Evolutionary conservation across 1,284 basidiomycete species (phyloP).

Genomic region (Hemileia vastatrix): DNA sequence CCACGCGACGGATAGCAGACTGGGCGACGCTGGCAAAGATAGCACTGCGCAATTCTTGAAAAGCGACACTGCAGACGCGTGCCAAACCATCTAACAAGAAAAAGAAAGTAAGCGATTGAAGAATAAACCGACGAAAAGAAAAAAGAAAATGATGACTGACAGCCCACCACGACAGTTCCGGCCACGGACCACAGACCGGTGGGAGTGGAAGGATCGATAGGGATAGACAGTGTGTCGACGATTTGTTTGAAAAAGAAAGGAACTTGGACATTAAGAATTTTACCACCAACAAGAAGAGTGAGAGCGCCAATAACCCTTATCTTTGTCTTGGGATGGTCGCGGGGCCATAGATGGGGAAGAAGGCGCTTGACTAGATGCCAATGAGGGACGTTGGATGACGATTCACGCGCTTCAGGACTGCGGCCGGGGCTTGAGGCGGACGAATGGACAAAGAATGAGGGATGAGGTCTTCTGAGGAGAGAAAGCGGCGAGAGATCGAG

Average conservation of each 20-base stretch:
- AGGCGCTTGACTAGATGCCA: too few relatives aligned
- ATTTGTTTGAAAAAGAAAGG: constrained; percentile 23
- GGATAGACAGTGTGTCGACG: constrained; percentile 9
- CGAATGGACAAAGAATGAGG: too few relatives aligned
- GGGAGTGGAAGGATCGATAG: constrained; percentile 15
- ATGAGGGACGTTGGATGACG: too few relatives aligned
- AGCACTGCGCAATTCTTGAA: constrained; percentile 21
- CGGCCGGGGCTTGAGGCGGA: too few relatives aligned
- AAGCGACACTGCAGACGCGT: constrained; percentile 9
- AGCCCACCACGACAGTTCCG: constrained; percentile 21
- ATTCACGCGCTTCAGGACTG: too few relatives aligned
- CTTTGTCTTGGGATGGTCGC: too few relatives aligned
- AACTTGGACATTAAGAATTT: constrained; percentile 22
- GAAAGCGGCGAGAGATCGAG: too few relatives aligned
- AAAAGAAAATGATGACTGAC: constrained; percentile 1
- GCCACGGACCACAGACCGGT: constrained; percentile 18
- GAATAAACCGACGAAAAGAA: neutral
- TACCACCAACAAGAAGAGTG: neutral
- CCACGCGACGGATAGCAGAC: constrained; percentile 22
- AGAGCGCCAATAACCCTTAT: neutral
- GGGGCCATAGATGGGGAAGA: too few relatives aligned
- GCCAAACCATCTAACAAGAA: constrained; percentile 18
- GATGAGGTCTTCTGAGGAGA: too few relatives aligned
- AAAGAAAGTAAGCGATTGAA: neutral
- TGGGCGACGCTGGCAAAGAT: constrained; percentile 23